phyloP scores from a whole-genome alignment of 1,284 basidiomycete species.

The Irpex rosettiformis region DNA sequence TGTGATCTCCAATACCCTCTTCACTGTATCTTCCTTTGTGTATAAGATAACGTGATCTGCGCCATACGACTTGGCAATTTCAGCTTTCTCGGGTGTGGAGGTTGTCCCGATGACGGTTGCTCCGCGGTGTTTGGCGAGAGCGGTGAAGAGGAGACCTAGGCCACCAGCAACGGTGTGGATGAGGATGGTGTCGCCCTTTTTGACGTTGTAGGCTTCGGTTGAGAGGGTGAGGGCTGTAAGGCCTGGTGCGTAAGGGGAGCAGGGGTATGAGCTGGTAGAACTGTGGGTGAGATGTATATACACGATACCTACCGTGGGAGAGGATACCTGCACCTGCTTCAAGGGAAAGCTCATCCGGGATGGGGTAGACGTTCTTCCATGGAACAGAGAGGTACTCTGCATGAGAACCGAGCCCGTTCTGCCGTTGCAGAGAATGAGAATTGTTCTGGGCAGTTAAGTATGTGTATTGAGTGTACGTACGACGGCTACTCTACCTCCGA shows the following conservation, averaged over 20 bases:
- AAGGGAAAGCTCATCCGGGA: conserved; percentile 58
- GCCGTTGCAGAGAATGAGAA: conserved; percentile 33
- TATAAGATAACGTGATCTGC: conserved; percentile 89
- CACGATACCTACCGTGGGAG: conserved; percentile 22
- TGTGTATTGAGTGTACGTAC: conserved; percentile 32
- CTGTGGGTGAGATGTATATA: not conserved
- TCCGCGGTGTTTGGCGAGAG: conserved; percentile 66
- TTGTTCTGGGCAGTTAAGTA: not conserved
- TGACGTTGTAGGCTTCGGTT: conserved; percentile 81
- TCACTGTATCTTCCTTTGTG: conserved; percentile 64
- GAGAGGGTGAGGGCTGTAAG: conserved; percentile 80
- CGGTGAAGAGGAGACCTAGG: conserved; percentile 60
- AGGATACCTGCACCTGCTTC: conserved; percentile 64
- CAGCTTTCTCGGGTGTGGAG: conserved; percentile 82
- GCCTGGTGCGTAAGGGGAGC: conserved; percentile 35
- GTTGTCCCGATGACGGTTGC: conserved; percentile 94
- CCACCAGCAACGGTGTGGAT: conserved; percentile 93
- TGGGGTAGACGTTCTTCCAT: conserved; percentile 44
- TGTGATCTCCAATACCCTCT: conserved; percentile 75
- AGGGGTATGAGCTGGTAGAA: not conserved
- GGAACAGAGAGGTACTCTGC: conserved; percentile 25
- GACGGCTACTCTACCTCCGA: conserved; percentile 63
- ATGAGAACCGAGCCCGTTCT: conserved; percentile 28
- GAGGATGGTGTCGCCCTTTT: conserved; percentile 71
- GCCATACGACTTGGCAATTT: conserved; percentile 75